A percentile compares a stretch with the other conserved stretches of the same genome.
Evolutionary conservation across 352 stramenopile genomes (phyloP).

Genomic region (Blastocystis sp.): DNA sequence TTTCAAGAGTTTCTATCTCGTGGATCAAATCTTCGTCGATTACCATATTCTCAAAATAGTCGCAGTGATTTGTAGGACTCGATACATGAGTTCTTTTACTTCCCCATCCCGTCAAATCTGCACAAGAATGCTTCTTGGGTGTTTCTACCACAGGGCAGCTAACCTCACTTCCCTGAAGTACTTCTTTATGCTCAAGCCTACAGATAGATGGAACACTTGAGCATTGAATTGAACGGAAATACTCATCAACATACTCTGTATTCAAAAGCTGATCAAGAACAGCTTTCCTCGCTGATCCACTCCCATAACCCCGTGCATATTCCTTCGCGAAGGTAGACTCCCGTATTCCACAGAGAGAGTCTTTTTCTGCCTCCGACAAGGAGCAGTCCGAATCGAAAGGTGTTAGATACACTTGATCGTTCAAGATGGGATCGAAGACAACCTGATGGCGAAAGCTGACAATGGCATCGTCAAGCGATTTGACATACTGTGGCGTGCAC

Average conservation of each 20-base stretch:
- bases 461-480: neutral
- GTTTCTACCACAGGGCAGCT: too few relatives aligned
- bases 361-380: neutral
- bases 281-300: neutral
- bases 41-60: too few relatives aligned
- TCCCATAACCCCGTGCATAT: neutral
- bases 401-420: neutral
- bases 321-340: neutral
- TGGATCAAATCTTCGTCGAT: too few relatives aligned
- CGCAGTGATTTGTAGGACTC: too few relatives aligned
- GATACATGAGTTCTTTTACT: too few relatives aligned
- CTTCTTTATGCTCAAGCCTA: too few relatives aligned
- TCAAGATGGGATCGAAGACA: conserved; percentile 5
- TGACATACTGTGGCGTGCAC: neutral
- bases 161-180: too few relatives aligned
- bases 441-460: conserved; percentile 28
- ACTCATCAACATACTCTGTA: neutral
- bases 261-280: neutral
- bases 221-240: neutral
- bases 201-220: too few relatives aligned
- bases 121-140: too few relatives aligned
- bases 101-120: too few relatives aligned
- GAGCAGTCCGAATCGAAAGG: neutral
- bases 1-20: too few relatives aligned
- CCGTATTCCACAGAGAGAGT: neutral